Evolutionary conservation across 1,284 basidiomycete genomes (phyloP).

Genomic region (Naganishia sp.): DNA sequence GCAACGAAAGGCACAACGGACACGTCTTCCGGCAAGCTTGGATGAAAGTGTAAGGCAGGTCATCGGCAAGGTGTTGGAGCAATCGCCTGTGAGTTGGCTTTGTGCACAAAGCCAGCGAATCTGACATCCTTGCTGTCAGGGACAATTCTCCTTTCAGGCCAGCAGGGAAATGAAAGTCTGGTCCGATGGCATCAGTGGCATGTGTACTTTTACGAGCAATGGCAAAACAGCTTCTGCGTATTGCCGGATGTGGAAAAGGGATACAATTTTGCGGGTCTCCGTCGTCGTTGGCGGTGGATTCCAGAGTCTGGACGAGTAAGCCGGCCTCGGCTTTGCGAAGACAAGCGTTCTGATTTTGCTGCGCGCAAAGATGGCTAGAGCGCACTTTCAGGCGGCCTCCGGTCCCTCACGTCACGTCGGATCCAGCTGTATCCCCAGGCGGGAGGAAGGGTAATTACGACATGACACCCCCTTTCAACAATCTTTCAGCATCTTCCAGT

Average conservation of each 20-base stretch:
- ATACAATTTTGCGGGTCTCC: constrained; percentile 4
- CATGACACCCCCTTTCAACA: not conserved
- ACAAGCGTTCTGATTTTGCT: not conserved
- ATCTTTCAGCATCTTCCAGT: not conserved
- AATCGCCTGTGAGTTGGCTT: constrained; percentile 8
- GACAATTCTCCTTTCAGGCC: constrained; percentile 10
- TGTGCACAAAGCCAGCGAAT: not conserved
- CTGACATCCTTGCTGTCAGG: not conserved
- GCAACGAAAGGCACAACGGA: not conserved
- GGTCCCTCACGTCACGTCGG: not conserved
- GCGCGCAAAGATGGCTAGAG: constrained; percentile 12
- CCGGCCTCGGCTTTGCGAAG: not conserved
- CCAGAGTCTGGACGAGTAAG: constrained; percentile 25
- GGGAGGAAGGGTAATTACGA: not conserved
- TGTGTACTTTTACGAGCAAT: constrained; percentile 17
- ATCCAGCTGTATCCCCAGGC: not conserved
- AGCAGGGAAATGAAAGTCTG: constrained; percentile 19
- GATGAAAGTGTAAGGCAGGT: constrained; percentile 2
- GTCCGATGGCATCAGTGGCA: constrained; percentile 24
- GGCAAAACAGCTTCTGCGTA: constrained; percentile 22
- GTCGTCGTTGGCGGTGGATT: constrained; percentile 23
- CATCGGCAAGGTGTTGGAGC: not conserved
- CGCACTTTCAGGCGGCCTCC: constrained; percentile 14
- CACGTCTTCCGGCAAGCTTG: constrained; percentile 5
- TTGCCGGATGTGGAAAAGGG: constrained; percentile 24